Evolutionary conservation across 2,329 filamentous ascomycete genomes (phyloP), one percentile per base, ranked within the genome.

Genomic region (Scleromitrula shiraiana): DNA sequence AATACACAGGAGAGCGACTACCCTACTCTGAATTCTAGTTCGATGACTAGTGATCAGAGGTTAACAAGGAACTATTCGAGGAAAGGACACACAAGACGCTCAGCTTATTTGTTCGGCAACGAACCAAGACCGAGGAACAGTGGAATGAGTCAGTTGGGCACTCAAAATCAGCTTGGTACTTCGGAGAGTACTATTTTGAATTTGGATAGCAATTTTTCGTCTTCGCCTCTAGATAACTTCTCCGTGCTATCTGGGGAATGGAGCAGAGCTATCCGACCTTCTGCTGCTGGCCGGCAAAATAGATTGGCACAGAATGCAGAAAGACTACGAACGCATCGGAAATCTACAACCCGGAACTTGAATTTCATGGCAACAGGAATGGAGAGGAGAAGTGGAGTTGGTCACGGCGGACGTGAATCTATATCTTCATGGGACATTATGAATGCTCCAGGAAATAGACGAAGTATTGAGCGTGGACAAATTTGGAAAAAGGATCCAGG

Each of bases 391-490:
- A 55, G 54, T 39, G 59, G 56, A 3, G 46, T 58, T 43, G 56
- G 56, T 2, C 59, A 63, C 40, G 58, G 59, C 15, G 35, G 41
- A 23, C 48, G 50, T 29, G 41, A 53, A 29, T 55, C 56, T 7
- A 51, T 55, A 5, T 55, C 50, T 3, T 56, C 50, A 3, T 41
- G 52, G 5, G 52, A 53, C 12, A 42, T 39, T 14, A 26, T 39
- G 4, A 49, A 33, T 12, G 10, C 17, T n/a, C 41, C 33, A 22
- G 47, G 41, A 3, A 40, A 39, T 14, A 35, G 58, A 29, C 46
- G 51, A 32, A 60, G 59, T 35, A 43, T 61, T 9, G 58, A 59
- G 7, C 57, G 61, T 32, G 60, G 59, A 9, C 54, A 54, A 43
- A 53, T 56, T n/a, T 54, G 49, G 51, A 39, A 35, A 7, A 26